Base-by-base conservation (phyloP, 139 green algal genomes). In the Chlorella sp. region DNA sequence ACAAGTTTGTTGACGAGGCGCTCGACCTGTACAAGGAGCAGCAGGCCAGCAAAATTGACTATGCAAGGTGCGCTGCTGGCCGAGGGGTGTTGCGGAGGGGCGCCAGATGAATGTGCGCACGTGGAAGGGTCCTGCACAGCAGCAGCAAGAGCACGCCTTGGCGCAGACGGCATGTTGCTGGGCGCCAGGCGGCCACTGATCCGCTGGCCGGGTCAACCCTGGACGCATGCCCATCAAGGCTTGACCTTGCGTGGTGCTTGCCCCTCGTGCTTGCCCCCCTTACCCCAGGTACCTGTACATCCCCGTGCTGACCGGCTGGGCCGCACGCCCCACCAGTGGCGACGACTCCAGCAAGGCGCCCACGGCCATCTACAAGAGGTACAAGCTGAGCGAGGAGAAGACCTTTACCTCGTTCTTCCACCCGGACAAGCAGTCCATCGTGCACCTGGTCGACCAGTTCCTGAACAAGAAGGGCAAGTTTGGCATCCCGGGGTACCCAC, bases 381-480 rank as follows among this genome's bases (percentile, higher is more conserved):
- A 78, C 73, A 78, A 78, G 73, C 32, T 74, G 49, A 32, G 6
- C 3, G 69, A 72, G 70, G 78, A 83, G 64, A 88, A 90, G 75
- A 80, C 32, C 6, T 88, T 88, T 68, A 70, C 68, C 4, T 82
- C 74, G 31, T 74, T 86, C 62, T 87, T 81, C 71, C 75, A 84
- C 62, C 79, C 83, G 10, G 81, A 83, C 0, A 87, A 87, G 76
- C 5, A 78, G 1, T 26, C 71, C 67, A 74, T 82, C 35, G 20
- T 80, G 23, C 1, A 27, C 17, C 69, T 80, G 14, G 51, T 86
- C 51, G 42, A 75, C 49, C 42, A 77, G 50, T 86, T 86, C 70
- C n/a, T 75, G 42, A 70, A 76, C 61, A 79, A 79, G 64, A 51
- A 30, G 3, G 75, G 80, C 59, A 86, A 86, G 73, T 86, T 86